phyloP scores from a whole-genome alignment of 495 filamentous ascomycete genomes.

The Bathelium albidoporum region DNA sequence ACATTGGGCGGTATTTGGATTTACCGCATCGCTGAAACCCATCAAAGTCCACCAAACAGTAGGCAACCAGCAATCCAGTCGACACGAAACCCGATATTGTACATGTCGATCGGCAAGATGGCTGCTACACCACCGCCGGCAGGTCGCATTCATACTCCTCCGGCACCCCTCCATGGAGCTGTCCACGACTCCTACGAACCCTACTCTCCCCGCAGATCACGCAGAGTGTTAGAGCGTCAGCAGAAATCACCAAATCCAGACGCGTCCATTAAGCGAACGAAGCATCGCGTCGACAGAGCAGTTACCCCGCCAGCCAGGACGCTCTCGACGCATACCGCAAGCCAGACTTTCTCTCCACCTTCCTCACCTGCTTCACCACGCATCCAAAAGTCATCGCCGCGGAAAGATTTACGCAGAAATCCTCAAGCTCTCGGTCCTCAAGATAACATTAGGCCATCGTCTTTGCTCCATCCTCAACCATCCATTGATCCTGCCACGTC shows the following conservation, averaged over 20 bases:
- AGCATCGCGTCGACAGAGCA: neutral
- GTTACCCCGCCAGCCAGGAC: slow-evolving; percentile 24
- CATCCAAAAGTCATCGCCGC: slow-evolving; percentile 27
- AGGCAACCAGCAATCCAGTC: neutral
- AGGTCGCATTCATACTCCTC: slow-evolving; percentile 49
- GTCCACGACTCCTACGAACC: slow-evolving; percentile 61
- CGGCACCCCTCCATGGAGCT: slow-evolving; percentile 60
- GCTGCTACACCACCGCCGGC: slow-evolving; percentile 58
- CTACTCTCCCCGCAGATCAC: slow-evolving; percentile 52
- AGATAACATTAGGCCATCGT: slow-evolving; percentile 9
- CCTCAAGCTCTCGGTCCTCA: neutral
- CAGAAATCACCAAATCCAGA: slow-evolving; percentile 24
- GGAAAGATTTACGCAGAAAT: slow-evolving; percentile 18
- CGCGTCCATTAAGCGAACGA: neutral
- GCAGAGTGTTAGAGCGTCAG: slow-evolving; percentile 8
- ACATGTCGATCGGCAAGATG: slow-evolving; percentile 32
- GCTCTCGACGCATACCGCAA: slow-evolving; percentile 17
- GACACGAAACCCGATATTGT: neutral
- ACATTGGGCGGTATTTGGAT: neutral
- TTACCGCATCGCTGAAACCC: neutral
- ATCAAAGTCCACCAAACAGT: neutral
- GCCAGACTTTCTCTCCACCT: slow-evolving; percentile 36
- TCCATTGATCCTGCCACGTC: slow-evolving; percentile 33
- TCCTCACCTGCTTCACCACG: slow-evolving; percentile 40
- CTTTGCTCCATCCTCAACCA: slow-evolving; percentile 11